Base-by-base conservation (phyloP, 345 rosid genomes). In the Aurinia saxatilis region DNA sequence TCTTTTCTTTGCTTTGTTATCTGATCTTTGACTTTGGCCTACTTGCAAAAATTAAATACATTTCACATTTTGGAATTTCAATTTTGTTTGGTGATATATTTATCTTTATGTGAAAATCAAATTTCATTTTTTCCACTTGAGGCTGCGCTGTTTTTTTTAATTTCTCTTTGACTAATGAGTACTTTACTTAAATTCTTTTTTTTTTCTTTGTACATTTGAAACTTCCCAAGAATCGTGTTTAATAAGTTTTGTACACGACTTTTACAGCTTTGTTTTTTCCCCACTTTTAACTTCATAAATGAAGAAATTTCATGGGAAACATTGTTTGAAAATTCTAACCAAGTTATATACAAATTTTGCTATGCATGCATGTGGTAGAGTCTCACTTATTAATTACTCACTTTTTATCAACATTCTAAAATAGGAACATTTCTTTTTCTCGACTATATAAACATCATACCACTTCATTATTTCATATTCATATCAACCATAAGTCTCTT, bases 21-120 rank as follows among this genome's bases (percentile, higher is more conserved):
- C 35, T 68, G 23, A 68, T 41, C 57, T 45, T 69, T 61, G 73
- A 69, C 73, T 69, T 61, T 53, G 23, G 50, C 37, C 36, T 37
- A 41, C 42, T 37, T 69, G 7, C 41, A 53, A 17, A 53, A 17
- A 52, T 36, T 68, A 44, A 52, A 18, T 44, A 60, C 61, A 36
- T 60, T 59, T 46, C 67, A 69, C 56, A 53, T 52, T 50, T 17
- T 18, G 13, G 14, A 39, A 52, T 53, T 5, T 2, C 33, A 36
- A 45, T 13, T n/a, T 13, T 60, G 55, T 27, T 69, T 61, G 55
- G 61, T 37, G 35, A 34, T 17, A 45, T 33, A 27, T 27, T 5
- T 35, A 11, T 68, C 9, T 50, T 15, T 59, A 31, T 50, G 47
- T 54, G 16, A 42, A 21, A 42, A 44, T 52, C 9, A 34, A 35